Conservation (phyloP, 768 basidiomycete species). For the Ramaria sp. region DNA sequence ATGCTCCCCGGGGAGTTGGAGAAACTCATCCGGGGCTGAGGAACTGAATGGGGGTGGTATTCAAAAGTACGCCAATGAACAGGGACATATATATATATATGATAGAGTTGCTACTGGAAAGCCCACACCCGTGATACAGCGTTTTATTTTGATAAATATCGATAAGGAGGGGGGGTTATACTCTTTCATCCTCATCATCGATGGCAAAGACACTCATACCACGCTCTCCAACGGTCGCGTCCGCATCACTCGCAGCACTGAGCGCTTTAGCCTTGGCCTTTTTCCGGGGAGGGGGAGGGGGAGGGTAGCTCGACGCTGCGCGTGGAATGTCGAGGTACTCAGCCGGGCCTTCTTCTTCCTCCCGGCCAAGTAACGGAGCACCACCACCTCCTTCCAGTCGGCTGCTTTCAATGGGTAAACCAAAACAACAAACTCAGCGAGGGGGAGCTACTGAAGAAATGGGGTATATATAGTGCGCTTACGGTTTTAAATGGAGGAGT, state of each 20-base stretch:
- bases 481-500: not conserved
- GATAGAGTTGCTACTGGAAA: not conserved
- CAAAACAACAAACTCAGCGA: not conserved
- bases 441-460: no score
- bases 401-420: not conserved
- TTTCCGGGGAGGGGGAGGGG: not conserved
- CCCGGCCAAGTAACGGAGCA: no score
- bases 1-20: not conserved
- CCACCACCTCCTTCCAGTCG: no score
- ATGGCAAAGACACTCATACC: not conserved
- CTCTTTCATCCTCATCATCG: not conserved
- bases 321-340: not conserved
- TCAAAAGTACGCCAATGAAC: not conserved
- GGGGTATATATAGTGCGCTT: not conserved
- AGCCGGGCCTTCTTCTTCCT: no score
- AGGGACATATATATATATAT: not conserved
- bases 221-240: not conserved
- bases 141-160: not conserved
- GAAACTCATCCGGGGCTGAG: not conserved
- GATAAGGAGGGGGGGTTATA: conserved; percentile 1
- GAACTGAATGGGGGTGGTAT: not conserved
- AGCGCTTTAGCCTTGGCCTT: not conserved
- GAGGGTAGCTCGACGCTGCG: not conserved
- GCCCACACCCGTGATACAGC: not conserved
- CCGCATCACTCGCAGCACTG: not conserved